A percentile compares a stretch with the other conserved stretches of the same genome.
These are phyloP conservation scores for Babesia gibsoni DNA, from an alignment of 169 alveolate species.

Conservation along the genomic window DNA sequence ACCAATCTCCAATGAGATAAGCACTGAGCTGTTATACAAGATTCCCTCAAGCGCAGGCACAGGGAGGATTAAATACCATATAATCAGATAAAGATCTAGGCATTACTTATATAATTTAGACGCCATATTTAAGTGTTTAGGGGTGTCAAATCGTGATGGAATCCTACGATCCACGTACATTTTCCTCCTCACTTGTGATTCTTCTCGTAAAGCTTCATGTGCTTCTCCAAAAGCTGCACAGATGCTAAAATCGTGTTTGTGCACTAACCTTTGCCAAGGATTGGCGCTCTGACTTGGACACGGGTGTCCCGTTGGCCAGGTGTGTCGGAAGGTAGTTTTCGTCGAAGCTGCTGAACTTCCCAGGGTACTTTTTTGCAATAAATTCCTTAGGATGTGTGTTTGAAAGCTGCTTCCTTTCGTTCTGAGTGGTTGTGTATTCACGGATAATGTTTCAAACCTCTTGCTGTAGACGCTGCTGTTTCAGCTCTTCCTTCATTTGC, in stretches of 20 bases:
- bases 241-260: background rate
- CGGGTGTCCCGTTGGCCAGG: slow-evolving; percentile 54
- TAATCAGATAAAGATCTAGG: too few species aligned
- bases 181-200: too few species aligned
- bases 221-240: slow-evolving; percentile 54
- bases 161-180: too few species aligned
- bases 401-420: slow-evolving; percentile 16
- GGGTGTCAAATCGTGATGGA: too few species aligned
- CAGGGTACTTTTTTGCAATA: slow-evolving; percentile 48
- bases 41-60: too few species aligned
- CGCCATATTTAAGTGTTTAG: too few species aligned
- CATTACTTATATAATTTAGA: too few species aligned
- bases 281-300: slow-evolving; percentile 54
- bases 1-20: slow-evolving; percentile 31
- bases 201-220: slow-evolving; percentile 26
- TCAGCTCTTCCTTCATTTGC: slow-evolving; percentile 34
- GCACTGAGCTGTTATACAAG: too few species aligned
- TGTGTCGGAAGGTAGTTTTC: slow-evolving; percentile 55
- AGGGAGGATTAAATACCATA: too few species aligned
- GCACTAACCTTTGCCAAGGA: slow-evolving; percentile 60
- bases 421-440: background rate
- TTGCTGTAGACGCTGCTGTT: slow-evolving; percentile 41
- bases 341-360: slow-evolving; percentile 62
- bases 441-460: slow-evolving; percentile 10
- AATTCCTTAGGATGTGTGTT: slow-evolving; percentile 54